phyloP scores from a whole-genome alignment of 1,284 basidiomycete genomes.

The Tilletia walkeri region DNA sequence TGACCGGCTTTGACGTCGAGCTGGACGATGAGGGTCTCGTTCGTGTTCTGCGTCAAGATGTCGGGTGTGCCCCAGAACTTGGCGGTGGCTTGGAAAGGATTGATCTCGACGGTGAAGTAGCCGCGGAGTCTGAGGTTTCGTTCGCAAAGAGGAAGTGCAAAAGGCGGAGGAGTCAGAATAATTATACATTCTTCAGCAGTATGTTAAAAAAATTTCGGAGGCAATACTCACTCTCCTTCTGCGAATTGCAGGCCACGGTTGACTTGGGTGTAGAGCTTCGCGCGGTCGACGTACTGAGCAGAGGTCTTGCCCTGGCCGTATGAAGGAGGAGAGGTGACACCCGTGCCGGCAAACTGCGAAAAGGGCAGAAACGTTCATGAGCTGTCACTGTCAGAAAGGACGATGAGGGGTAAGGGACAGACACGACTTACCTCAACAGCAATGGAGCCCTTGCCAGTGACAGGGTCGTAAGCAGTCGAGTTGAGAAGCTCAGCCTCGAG shows the following conservation, averaged over 20 bases:
- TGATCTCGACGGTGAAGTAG: conserved; percentile 59
- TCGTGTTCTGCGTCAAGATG: conserved; percentile 62
- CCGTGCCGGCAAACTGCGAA: conserved; percentile 66
- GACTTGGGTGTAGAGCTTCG: conserved; percentile 56
- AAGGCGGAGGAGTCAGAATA: too few relatives aligned
- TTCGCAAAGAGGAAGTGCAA: too few relatives aligned
- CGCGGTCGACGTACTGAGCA: conserved; percentile 56
- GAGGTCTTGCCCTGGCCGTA: conserved; percentile 62
- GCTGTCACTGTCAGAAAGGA: conserved; percentile 31
- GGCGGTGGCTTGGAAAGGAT: conserved; percentile 57
- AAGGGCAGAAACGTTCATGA: too few relatives aligned
- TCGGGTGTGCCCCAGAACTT: conserved; percentile 67
- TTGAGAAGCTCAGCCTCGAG: conserved; percentile 36
- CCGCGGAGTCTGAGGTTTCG: conserved; percentile 60
- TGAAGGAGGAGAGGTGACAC: conserved; percentile 63
- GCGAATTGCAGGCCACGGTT: conserved; percentile 67
- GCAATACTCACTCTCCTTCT: conserved; percentile 58
- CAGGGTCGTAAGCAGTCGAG: conserved; percentile 60
- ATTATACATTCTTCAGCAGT: too few relatives aligned
- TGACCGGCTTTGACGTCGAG: conserved; percentile 57
- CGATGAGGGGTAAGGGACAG: not conserved
- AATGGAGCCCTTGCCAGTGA: conserved; percentile 63
- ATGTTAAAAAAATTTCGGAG: too few relatives aligned
- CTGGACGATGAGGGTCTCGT: conserved; percentile 56
- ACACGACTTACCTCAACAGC: conserved; percentile 57